Conservation (phyloP, 352 stramenopile genomes). For the Pythium biforme region DNA sequence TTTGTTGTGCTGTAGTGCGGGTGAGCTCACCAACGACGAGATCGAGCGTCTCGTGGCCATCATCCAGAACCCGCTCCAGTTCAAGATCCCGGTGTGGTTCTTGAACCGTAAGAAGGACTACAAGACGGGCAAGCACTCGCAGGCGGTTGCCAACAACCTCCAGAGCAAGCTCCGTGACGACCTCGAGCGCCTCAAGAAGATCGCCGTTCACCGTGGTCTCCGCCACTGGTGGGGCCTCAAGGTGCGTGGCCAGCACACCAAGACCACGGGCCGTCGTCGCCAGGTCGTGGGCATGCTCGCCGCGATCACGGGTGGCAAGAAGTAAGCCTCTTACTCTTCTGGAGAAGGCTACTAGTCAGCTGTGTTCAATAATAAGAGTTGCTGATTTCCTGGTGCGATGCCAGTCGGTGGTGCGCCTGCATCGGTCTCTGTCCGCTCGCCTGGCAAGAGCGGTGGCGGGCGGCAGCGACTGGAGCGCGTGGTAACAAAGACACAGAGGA, state of each 20-base stretch:
- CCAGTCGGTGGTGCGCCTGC: slow-evolving; percentile 26
- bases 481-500: slow-evolving; percentile 24
- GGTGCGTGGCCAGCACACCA: slow-evolving; percentile 99
- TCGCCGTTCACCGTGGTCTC: slow-evolving; percentile 99
- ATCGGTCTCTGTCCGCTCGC: slow-evolving; percentile 9
- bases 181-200: slow-evolving; percentile 99
- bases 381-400: slow-evolving; percentile 66
- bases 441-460: neutral
- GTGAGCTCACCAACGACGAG: slow-evolving; percentile 98
- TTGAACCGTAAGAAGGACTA: slow-evolving; percentile 99
- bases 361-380: slow-evolving; percentile 50
- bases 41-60: slow-evolving; percentile 99
- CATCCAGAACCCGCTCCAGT: slow-evolving; percentile 99
- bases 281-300: slow-evolving; percentile 79
- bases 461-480: slow-evolving; percentile 4
- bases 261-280: slow-evolving; percentile 97
- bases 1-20: slow-evolving; percentile 59
- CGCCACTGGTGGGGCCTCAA: slow-evolving; percentile 99
- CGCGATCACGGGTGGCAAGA: slow-evolving; percentile 40
- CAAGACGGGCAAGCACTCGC: slow-evolving; percentile 99
- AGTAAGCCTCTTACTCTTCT: slow-evolving; percentile 54
- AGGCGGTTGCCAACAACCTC: slow-evolving; percentile 98
- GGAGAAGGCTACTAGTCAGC: slow-evolving; percentile 30
- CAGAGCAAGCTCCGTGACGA: slow-evolving; percentile 99
- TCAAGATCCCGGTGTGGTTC: slow-evolving; percentile 99